Conservation (phyloP, 345 rosid genomes). For the Lagerstroemia speciosa region DNA sequence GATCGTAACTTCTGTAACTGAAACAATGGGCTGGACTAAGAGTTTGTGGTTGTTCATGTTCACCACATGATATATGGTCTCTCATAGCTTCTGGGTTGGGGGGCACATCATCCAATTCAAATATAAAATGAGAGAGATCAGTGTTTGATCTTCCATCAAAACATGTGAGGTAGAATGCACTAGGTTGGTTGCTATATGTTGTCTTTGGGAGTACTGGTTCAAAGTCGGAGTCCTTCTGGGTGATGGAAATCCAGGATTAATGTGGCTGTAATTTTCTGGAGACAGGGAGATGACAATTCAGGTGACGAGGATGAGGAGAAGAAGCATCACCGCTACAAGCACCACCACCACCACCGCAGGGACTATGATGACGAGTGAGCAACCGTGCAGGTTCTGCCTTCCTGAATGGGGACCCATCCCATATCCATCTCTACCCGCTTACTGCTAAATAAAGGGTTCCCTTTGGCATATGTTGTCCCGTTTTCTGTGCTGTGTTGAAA, state of each 20-base stretch:
- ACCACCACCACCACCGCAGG: conserved; percentile 51
- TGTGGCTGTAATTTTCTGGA: not conserved
- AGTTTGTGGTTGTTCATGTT: not conserved
- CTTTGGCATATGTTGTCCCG: not conserved
- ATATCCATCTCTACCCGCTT: conserved; percentile 8
- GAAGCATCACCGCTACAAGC: conserved; percentile 32
- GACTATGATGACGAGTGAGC: conserved; percentile 52
- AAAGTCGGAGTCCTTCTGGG: not conserved
- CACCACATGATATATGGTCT: not conserved
- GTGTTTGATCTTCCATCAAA: not conserved
- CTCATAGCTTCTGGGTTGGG: not conserved
- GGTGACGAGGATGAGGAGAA: conserved; percentile 47
- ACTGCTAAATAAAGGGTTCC: conserved; percentile 34
- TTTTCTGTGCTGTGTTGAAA: not conserved
- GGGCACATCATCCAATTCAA: not conserved
- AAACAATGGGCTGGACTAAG: too few relatives aligned
- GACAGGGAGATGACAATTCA: conserved; percentile 54
- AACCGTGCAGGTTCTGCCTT: not conserved
- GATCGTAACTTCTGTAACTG: not conserved
- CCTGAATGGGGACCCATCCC: conserved; percentile 24
- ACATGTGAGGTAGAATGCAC: not conserved
- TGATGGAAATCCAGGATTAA: not conserved
- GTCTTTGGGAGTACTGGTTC: not conserved
- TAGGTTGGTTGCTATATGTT: not conserved
- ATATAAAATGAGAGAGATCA: not conserved